Base-by-base conservation (phyloP, 2,329 filamentous ascomycete species). In the Aspergillus neoniger region DNA sequence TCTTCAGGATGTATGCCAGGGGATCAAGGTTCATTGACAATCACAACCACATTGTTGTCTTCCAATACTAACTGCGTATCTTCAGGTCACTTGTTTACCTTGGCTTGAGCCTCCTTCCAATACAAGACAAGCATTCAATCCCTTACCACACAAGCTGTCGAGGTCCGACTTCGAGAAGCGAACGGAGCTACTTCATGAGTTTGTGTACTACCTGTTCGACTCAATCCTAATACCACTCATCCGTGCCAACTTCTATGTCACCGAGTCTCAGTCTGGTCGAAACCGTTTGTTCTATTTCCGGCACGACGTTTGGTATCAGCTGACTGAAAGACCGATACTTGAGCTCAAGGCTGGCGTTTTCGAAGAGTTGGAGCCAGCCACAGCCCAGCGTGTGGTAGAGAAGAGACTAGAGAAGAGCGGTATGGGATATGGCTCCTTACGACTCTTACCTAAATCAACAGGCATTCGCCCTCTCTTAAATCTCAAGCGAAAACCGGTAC, bases 141-240 rank as follows among this genome's bases (percentile, higher is more conserved):
- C 58, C 1, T 70, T 74, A 48, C 43, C 52, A 51, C 59, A 44
- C 15, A 93, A 88, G 57, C 80, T 90, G 53, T 90, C 90, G 61
- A 80, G 82, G 61, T 88, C 89, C 0, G 94, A 98, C 70, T 80
- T 85, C 30, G 77, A 79, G 6, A 98, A 97, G 75, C 88, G 93
- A 10, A 81, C 79, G 25, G 91, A 97, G 70, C 82, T 98, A 0
- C 85, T 97, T 52, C 78, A 87, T 56, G 95, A 99, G 73, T 88
- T 98, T 60, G 70, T 98, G 6, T 98, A 97, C 77, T 99, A 93
- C 73, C 66, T 96, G 4, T 95, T 99, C 69, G 95, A 99, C 75
- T 97, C 93, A 0, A 82, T 97, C 21, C 72, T 99, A 58, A 90
- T 98, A 68, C 94, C 95, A 9, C 82, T 99, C 7, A 85, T 98